phyloP scores from a whole-genome alignment of 2,329 filamentous ascomycete genomes.

The Arthroderma sp. region DNA sequence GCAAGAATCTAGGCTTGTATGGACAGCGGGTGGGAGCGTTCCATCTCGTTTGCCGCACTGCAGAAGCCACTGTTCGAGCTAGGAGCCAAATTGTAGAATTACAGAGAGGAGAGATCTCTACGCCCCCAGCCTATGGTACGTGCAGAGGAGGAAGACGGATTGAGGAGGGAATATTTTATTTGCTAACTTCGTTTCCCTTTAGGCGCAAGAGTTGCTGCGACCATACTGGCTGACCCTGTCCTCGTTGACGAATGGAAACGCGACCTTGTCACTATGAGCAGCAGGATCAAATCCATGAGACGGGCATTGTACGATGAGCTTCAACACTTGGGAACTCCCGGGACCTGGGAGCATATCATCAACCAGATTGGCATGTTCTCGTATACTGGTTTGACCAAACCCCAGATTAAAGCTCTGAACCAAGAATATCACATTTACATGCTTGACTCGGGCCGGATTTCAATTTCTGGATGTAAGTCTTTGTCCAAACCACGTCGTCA shows the following conservation, averaged over 20 bases:
- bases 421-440: conserved; percentile 18
- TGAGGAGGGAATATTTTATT: neutral
- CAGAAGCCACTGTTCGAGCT: conserved; percentile 46
- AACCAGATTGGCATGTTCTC: conserved; percentile 48
- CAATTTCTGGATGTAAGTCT: conserved; percentile 15
- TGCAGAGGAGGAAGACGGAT: neutral
- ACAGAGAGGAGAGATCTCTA: conserved; percentile 84
- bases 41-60: conserved; percentile 40
- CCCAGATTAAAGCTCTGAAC: conserved; percentile 12
- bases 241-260: conserved; percentile 83
- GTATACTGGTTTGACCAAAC: conserved; percentile 17
- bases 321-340: conserved; percentile 70
- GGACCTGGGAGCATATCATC: conserved; percentile 95
- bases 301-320: conserved; percentile 64
- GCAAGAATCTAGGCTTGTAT: conserved; percentile 66
- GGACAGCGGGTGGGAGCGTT: conserved; percentile 91
- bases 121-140: conserved; percentile 69
- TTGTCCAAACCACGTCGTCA: neutral
- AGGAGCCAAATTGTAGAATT: conserved; percentile 76
- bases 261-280: conserved; percentile 81
- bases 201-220: conserved; percentile 14
- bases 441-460: conserved; percentile 15
- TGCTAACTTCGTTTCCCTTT: neutral
- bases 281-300: conserved; percentile 86
- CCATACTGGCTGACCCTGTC: conserved; percentile 58